A percentile compares a stretch with the other conserved stretches of the same genome.
phyloP scores from a whole-genome alignment of 2,329 filamentous ascomycete genomes.

The Didymella pomorum region DNA sequence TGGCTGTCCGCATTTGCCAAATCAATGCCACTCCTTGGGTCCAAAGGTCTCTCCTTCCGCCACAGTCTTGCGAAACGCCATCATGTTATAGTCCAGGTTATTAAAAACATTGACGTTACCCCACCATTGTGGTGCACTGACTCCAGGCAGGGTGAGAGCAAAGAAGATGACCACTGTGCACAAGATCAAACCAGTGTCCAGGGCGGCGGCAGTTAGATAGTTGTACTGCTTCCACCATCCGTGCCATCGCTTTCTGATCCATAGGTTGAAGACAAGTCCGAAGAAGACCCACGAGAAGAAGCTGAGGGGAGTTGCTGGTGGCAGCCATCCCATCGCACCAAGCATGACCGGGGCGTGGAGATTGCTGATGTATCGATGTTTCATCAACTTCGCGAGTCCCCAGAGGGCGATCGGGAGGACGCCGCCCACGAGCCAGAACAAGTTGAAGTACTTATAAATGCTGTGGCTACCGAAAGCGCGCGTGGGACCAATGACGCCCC shows the following conservation, averaged over 20 bases:
- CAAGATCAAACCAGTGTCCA: conserved; percentile 39
- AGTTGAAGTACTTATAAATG: conserved; percentile 67
- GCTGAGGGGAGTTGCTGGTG: conserved; percentile 54
- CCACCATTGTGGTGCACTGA: conserved; percentile 38
- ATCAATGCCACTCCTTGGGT: conserved; percentile 25
- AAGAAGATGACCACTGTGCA: conserved; percentile 40
- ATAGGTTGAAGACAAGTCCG: conserved; percentile 36
- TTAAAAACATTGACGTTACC: conserved; percentile 28
- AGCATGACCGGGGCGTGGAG: conserved; percentile 68
- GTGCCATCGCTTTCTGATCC: conserved; percentile 30
- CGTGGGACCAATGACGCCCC: conserved; percentile 70
- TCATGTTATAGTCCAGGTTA: conserved; percentile 29
- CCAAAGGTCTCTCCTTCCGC: conserved; percentile 30
- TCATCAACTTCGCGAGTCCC: conserved; percentile 58
- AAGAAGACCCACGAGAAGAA: conserved; percentile 38
- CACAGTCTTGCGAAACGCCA: conserved; percentile 28
- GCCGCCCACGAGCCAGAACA: conserved; percentile 67
- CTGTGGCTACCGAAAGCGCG: conserved; percentile 70
- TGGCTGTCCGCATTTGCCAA: too few relatives aligned
- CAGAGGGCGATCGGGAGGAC: conserved; percentile 55
- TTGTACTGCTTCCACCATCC: conserved; percentile 39
- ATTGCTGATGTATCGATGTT: conserved; percentile 60
- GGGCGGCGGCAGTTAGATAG: conserved; percentile 35
- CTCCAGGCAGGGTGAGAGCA: conserved; percentile 31
- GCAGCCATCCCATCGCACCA: conserved; percentile 66